Evolutionary conservation across 371 early-diverging fungal species (phyloP).

Genomic region (Rhizopus sp.): DNA sequence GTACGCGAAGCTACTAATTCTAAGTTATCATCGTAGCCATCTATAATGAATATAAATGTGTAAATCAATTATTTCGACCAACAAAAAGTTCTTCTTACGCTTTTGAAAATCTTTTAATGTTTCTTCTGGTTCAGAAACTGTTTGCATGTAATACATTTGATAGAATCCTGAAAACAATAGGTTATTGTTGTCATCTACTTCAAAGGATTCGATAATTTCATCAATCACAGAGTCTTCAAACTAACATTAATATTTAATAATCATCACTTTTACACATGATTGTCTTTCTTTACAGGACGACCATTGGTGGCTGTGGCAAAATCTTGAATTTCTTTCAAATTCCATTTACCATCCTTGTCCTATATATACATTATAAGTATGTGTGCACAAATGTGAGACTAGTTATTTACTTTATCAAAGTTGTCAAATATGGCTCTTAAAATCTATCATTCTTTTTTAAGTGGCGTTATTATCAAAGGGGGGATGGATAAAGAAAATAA

Average conservation of each 20-base stretch:
- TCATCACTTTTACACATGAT: not conserved
- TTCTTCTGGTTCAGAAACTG: conserved; percentile 67
- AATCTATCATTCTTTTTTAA: conserved; percentile 20
- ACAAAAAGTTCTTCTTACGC: conserved; percentile 31
- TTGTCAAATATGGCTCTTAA: conserved; percentile 64
- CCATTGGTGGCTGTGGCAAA: conserved; percentile 78
- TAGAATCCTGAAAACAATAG: conserved; percentile 67
- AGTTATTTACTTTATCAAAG: conserved; percentile 59
- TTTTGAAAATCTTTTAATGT: conserved; percentile 74
- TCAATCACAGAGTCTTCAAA: conserved; percentile 68
- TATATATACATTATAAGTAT: conserved; percentile 7
- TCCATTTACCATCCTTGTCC: conserved; percentile 68
- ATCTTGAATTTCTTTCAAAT: conserved; percentile 61
- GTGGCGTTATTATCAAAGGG: too few species aligned
- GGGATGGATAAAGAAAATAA: conserved; percentile 7
- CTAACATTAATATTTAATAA: conserved; percentile 33
- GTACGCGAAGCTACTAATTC: conserved; percentile 37
- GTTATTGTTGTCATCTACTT: conserved; percentile 53
- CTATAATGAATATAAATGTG: conserved; percentile 15
- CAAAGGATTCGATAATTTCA: conserved; percentile 65
- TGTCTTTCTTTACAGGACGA: conserved; percentile 52
- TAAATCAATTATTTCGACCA: not conserved
- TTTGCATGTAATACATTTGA: conserved; percentile 77
- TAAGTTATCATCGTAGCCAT: conserved; percentile 43
- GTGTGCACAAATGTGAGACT: not conserved